Evolutionary conservation across 805 yeast species (phyloP), one percentile per base, ranked within the genome.

Genomic region (Lipomyces orientalis): DNA sequence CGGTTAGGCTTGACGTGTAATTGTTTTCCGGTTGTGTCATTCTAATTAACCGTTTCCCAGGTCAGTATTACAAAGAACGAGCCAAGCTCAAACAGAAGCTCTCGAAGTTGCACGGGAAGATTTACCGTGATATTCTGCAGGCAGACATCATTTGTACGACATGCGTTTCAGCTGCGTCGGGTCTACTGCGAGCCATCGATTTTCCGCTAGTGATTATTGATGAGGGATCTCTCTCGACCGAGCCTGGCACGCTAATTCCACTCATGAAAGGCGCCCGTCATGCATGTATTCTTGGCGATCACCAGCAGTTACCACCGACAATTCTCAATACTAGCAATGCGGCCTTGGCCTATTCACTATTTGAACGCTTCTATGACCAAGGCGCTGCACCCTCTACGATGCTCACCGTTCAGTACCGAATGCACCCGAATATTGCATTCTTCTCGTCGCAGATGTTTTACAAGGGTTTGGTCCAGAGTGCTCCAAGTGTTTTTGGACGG

Each of bases 151-250:
- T 94, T 19, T 94, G 98, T 75, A 83, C 97, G 0, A 94, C 98
- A 0, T 81, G 0, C 98, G 97, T 37, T 87, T 97, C 6, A 97
- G 98, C 0, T 97, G 91, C 80, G 93, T 90, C 70, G 87, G 91
- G 68, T 82, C 94, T 49, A 87, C 91, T 37, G 1, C 43, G 43
- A 37, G 0, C 84, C 87, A 55, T 79, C 93, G 75, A 88, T 91
- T 94, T 94, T 76, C 96, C 90, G 60, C 91, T 96, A 4, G 98
- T 94, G 1, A 88, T 94, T 60, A 89, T 94, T 68, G 98, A 94
- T 81, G 98, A 94, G 78, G 98, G 98, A 1, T 95, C 97, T 73
- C 98, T 94, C 78, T 90, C 97, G 86, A 93, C 94, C 55, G 98
- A 94, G 76, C 77, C 93, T 49, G 90, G 97, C 9, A 90, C 96